Evolutionary conservation across 1,139 yeast genomes (phyloP).

Genomic region (Yamadazyma oceani): DNA sequence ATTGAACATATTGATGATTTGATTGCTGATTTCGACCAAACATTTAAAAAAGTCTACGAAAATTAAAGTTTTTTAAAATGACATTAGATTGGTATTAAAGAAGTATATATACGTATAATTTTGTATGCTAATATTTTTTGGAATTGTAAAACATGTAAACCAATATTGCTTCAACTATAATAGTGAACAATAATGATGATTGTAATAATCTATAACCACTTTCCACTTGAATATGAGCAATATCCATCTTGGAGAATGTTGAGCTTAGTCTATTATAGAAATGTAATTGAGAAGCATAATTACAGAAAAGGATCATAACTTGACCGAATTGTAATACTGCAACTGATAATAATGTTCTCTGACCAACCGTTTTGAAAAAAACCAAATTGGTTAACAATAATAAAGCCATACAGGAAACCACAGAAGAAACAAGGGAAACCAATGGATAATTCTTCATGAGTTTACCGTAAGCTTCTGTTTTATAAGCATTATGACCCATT

Average conservation of each 20-base stretch:
- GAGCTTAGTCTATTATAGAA: constrained; percentile 12
- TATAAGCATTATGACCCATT: constrained; percentile 14
- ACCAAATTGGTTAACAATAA: constrained; percentile 7
- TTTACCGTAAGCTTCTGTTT: constrained; percentile 14
- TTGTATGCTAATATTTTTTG: neutral
- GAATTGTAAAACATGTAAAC: constrained; percentile 4
- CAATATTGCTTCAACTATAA: constrained; percentile 10
- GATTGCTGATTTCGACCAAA: constrained; percentile 81
- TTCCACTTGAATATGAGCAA: constrained; percentile 14
- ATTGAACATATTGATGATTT: constrained; percentile 88
- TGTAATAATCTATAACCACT: constrained; percentile 15
- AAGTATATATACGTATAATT: neutral
- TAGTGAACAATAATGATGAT: constrained; percentile 9
- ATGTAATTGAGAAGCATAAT: constrained; percentile 15
- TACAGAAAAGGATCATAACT: constrained; percentile 8
- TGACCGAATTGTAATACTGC: constrained; percentile 11
- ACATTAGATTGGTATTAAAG: neutral
- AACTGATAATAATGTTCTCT: neutral
- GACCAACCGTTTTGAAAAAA: constrained; percentile 6
- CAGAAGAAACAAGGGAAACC: constrained; percentile 10
- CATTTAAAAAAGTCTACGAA: constrained; percentile 56
- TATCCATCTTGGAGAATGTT: constrained; percentile 8
- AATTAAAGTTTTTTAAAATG: no score
- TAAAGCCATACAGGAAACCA: constrained; percentile 10
- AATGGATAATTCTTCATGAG: constrained; percentile 14